These are phyloP conservation scores for Corynespora cassiicola DNA, from an alignment of 2,329 filamentous ascomycete species.

Conservation along the genomic window DNA sequence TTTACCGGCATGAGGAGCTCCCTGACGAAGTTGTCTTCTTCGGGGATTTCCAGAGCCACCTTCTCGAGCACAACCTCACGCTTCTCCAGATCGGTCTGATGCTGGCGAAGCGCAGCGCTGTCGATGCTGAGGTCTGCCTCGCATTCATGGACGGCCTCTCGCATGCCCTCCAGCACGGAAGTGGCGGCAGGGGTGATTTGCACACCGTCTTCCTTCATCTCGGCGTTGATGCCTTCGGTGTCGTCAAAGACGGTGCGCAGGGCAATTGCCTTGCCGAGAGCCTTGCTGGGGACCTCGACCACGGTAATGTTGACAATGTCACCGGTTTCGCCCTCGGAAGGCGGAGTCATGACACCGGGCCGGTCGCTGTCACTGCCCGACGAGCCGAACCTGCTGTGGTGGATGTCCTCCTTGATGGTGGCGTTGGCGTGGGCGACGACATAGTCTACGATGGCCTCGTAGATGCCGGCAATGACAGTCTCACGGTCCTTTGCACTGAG, in stretches of 20 bases:
- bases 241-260: conserved; percentile 94
- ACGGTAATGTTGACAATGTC: conserved; percentile 91
- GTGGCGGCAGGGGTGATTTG: conserved; percentile 75
- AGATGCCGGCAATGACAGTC: conserved; percentile 82
- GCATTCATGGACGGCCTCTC: conserved; percentile 76
- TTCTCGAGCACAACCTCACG: conserved; percentile 86
- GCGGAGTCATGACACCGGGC: conserved; percentile 67
- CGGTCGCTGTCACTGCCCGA: conserved; percentile 63
- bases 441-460: conserved; percentile 95
- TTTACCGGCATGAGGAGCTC: conserved; percentile 80
- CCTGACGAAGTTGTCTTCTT: conserved; percentile 83
- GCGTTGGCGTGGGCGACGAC: conserved; percentile 88
- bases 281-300: conserved; percentile 81
- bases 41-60: conserved; percentile 79
- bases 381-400: conserved; percentile 68
- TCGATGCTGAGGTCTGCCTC: conserved; percentile 80
- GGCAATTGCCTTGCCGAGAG: conserved; percentile 84
- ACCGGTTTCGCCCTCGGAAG: conserved; percentile 73
- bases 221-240: conserved; percentile 86
- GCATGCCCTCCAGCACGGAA: conserved; percentile 87
- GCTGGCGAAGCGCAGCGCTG: conserved; percentile 71
- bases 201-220: conserved; percentile 96
- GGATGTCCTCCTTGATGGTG: conserved; percentile 79
- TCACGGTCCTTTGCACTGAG: conserved; percentile 85
- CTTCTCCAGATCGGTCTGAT: conserved; percentile 80